These are phyloP conservation scores for Tuctoria greenei DNA, from an alignment of 176 grass and related monocot genomes.

Conservation along the genomic window DNA sequence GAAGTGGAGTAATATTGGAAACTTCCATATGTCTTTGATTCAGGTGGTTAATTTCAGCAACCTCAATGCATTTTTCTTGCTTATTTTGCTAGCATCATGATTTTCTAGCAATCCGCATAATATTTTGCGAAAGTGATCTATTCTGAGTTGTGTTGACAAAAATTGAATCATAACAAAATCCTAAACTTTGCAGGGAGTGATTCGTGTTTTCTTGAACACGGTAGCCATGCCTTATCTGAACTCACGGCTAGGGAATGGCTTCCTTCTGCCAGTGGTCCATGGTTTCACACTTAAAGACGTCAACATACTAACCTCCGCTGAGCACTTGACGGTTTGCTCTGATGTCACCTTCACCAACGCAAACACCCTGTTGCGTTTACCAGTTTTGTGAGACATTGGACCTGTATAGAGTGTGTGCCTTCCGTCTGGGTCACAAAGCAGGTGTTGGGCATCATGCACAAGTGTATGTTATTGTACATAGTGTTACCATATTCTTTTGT, in stretches of 20 bases:
- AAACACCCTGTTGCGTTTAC: conserved; percentile 23
- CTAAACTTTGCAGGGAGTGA: conserved; percentile 63
- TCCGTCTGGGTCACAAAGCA: background rate
- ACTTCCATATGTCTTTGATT: conserved; percentile 85
- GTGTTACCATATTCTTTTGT: conserved; percentile 4
- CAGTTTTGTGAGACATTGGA: background rate
- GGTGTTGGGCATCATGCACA: background rate
- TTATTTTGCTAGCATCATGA: background rate
- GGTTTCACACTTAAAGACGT: conserved; percentile 82
- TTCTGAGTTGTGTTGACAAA: background rate
- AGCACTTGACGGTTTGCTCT: conserved; percentile 67
- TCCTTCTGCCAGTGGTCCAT: conserved; percentile 56
- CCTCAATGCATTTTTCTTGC: conserved; percentile 12
- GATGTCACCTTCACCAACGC: conserved; percentile 62
- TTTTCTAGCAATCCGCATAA: background rate
- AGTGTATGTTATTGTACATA: conserved; percentile 36
- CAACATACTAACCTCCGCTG: conserved; percentile 47
- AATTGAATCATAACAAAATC: background rate
- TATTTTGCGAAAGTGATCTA: background rate
- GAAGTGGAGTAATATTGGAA: conserved; percentile 88
- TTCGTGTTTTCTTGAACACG: conserved; percentile 76
- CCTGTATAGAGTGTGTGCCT: background rate
- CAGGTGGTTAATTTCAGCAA: conserved; percentile 50
- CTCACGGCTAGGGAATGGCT: conserved; percentile 57
- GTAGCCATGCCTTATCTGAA: conserved; percentile 75